phyloP scores from a whole-genome alignment of 139 green algal species.

The Volvox reticuliferus region DNA sequence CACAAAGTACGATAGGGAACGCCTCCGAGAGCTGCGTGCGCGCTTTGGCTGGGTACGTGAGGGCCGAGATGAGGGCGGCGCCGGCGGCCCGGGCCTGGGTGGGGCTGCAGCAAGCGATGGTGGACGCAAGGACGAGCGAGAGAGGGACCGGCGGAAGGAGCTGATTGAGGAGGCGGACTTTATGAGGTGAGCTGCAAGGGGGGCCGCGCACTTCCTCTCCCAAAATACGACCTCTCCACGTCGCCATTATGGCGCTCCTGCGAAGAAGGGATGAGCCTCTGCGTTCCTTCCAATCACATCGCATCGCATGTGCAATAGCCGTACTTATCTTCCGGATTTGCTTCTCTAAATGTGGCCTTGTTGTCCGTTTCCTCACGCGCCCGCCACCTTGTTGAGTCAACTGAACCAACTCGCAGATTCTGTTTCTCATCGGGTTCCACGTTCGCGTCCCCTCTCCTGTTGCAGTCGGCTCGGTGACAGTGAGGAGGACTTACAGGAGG shows the following conservation, averaged over 20 bases:
- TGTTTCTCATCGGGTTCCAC: background rate
- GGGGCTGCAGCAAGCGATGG: background rate
- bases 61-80: constrained; percentile 25
- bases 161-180: constrained; percentile 34
- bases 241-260: too few relatives aligned
- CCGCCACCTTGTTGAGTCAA: too few relatives aligned
- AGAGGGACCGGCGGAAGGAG: constrained; percentile 40
- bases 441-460: background rate
- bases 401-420: too few relatives aligned
- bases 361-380: too few relatives aligned
- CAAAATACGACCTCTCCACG: too few relatives aligned
- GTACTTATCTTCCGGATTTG: too few relatives aligned
- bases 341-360: too few relatives aligned
- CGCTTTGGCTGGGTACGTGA: constrained; percentile 56
- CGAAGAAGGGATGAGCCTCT: too few relatives aligned
- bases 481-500: constrained; percentile 75
- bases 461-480: constrained; percentile 58
- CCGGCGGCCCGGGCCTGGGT: background rate
- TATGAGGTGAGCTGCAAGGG: constrained; percentile 26
- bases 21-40: constrained; percentile 48
- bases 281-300: too few relatives aligned
- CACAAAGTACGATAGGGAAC: constrained; percentile 55
- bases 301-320: too few relatives aligned
- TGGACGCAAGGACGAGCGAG: constrained; percentile 36
- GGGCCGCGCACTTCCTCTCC: too few relatives aligned